These are phyloP conservation scores for Hypoxylon sp. DNA, from an alignment of 2,329 filamentous ascomycete species.

Conservation along the genomic window DNA sequence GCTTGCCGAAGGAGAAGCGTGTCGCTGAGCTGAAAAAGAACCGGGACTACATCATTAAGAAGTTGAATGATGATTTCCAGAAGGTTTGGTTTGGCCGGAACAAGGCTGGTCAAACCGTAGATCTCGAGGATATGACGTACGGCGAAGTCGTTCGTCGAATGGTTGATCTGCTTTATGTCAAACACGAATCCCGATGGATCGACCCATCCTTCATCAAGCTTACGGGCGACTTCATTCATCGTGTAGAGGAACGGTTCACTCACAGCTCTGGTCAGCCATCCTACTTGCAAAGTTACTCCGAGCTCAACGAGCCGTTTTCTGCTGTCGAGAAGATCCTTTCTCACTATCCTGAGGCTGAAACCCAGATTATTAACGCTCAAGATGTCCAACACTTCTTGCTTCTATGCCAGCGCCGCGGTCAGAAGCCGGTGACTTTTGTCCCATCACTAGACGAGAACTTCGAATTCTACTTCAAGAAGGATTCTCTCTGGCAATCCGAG, in stretches of 20 bases:
- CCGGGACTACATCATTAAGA: slow-evolving; percentile 92
- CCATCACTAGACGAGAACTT: slow-evolving; percentile 97
- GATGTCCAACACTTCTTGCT: slow-evolving; percentile 97
- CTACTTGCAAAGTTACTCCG: slow-evolving; percentile 88
- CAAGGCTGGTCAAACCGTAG: slow-evolving; percentile 81
- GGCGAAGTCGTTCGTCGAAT: slow-evolving; percentile 87
- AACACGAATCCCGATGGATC: slow-evolving; percentile 92
- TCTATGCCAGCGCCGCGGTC: slow-evolving; percentile 88
- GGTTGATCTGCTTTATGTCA: slow-evolving; percentile 91
- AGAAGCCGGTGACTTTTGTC: slow-evolving; percentile 98
- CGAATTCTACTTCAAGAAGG: slow-evolving; percentile 99
- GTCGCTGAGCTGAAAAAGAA: slow-evolving; percentile 89
- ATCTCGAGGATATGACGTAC: slow-evolving; percentile 97
- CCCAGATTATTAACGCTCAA: slow-evolving; percentile 96
- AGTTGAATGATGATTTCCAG: slow-evolving; percentile 95
- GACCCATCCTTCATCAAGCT: slow-evolving; percentile 85
- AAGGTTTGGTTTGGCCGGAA: slow-evolving; percentile 97
- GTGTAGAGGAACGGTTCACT: slow-evolving; percentile 96
- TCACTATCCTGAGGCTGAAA: slow-evolving; percentile 86
- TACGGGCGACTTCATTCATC: slow-evolving; percentile 95
- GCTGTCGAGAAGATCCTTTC: slow-evolving; percentile 83
- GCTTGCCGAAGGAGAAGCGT: slow-evolving; percentile 93
- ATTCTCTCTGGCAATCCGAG: slow-evolving; percentile 99
- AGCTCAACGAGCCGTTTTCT: slow-evolving; percentile 85
- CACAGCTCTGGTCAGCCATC: slow-evolving; percentile 78